Base-by-base conservation (phyloP, 305 asterid genomes). In the Caryopteris hybrid region DNA sequence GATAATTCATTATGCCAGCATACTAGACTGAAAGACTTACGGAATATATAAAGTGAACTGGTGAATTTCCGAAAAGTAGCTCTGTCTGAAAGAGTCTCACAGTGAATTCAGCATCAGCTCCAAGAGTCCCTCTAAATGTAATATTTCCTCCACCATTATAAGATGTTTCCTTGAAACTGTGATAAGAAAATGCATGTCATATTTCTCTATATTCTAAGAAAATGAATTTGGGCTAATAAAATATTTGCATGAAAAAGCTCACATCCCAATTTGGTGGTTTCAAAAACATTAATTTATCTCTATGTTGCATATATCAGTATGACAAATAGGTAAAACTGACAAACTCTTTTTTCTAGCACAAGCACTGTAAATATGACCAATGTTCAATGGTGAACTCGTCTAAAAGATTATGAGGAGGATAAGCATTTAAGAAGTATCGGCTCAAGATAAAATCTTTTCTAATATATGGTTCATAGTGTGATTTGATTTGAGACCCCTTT, bases 91-190 rank as follows among this genome's bases (percentile, higher is more conserved):
- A 94, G 78, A 94, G 93, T 66, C 91, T 84, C 52, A 88, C 64
- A 25, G 77, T 75, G 68, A 85, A 87, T 62, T 77, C 85, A 53
- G 79, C 76, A 52, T 63, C 60, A 27, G 55, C 75, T 20, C 33
- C 82, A 46, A 94, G 93, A 74, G 76, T 80, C 63, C 99, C 97
- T 20, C 16, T 51, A 75, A 94, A 91, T 67, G 86, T 71, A 80
- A 94, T 71, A 80, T 78, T 84, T 80, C 98, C 98, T 65, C 98
- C 99, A 65, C 99, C 98, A 39, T 62, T 81, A 81, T 83, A 91
- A 39, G 99, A 83, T 55, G 81, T 80, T 74, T 80, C 96, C 70
- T 83, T 76, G 73, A 85, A 79, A 71, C 99, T 94, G 78, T 61
- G 45, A 75, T 72, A 72, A 61, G 61, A 65, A 73, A 68, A 59